Conservation (phyloP, 2,329 filamentous ascomycete species). For the Hypoxylon sp. region DNA sequence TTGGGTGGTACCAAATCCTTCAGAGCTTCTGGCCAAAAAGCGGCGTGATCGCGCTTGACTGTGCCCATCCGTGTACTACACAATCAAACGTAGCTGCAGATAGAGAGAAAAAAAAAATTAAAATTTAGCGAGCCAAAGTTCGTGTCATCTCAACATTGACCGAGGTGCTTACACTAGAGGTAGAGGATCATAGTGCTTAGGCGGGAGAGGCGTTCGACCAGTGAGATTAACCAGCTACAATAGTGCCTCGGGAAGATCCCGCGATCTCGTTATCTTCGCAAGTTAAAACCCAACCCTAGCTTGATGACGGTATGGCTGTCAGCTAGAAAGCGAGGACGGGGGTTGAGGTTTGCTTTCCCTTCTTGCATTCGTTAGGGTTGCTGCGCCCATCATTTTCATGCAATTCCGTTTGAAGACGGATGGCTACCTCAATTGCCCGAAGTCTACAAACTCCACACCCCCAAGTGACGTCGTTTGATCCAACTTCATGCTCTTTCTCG, state of each 20-base stretch:
- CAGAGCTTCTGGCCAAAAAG: conserved; percentile 17
- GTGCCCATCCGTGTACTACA: conserved; percentile 34
- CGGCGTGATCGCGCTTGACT: conserved; percentile 29
- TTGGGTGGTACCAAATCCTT: conserved; percentile 42
- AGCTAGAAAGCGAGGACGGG: conserved; percentile 5
- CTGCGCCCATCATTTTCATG: conserved; percentile 39
- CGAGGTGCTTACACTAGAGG: conserved; percentile 26
- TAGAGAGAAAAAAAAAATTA: conserved; percentile 12
- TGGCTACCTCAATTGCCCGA: conserved; percentile 33
- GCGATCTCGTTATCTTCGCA: conserved; percentile 38
- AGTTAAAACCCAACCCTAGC: conserved; percentile 30
- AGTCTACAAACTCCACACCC: conserved; percentile 18
- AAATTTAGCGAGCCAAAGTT: conserved; percentile 13
- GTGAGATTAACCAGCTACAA: conserved; percentile 22
- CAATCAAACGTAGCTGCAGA: conserved; percentile 31
- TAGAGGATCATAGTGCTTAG: conserved; percentile 38
- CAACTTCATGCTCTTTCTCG: conserved; percentile 12
- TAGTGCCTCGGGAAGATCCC: conserved; percentile 32
- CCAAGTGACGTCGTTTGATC: conserved; percentile 22
- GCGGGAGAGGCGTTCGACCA: conserved; percentile 21
- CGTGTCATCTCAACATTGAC: conserved; percentile 15
- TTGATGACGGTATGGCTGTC: conserved; percentile 30
- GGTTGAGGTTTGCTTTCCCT: conserved; percentile 16
- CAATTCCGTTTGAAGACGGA: conserved; percentile 29
- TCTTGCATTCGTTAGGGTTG: conserved; percentile 20